Percentiles rank a stretch among this genome's conserved stretches.
These are phyloP conservation scores for Coleophoma eucalyptorum DNA, from an alignment of 2,329 filamentous ascomycete genomes.

Conservation along the genomic window DNA sequence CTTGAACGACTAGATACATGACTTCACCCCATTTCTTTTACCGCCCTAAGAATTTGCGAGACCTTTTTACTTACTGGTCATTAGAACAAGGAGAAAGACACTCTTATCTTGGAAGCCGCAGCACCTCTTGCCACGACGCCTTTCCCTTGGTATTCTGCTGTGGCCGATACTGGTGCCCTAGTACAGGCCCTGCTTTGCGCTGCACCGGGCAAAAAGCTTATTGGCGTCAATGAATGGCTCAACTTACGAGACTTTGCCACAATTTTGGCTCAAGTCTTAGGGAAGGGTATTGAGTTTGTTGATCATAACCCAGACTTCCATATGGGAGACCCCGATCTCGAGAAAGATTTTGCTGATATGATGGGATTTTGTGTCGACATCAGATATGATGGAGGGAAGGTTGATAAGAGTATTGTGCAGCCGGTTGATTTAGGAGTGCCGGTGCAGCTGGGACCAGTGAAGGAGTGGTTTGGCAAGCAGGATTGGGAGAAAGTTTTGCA, in stretches of 20 bases:
- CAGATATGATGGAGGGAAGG: constrained; percentile 13
- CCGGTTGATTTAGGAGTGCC: constrained; percentile 5
- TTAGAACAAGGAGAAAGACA: constrained; percentile 3
- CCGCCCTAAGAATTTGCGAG: neutral
- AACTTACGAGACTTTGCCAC: constrained; percentile 2
- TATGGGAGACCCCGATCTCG: constrained; percentile 3
- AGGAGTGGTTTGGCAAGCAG: constrained; percentile 4
- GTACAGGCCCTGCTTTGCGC: constrained; percentile 1
- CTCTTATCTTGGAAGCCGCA: constrained; percentile 1
- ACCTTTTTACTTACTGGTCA: constrained; percentile 1
- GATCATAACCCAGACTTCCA: constrained; percentile 1
- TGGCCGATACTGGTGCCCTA: constrained; percentile 1
- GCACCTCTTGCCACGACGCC: constrained; percentile 2
- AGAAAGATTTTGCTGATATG: constrained; percentile 1
- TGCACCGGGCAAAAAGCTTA: constrained; percentile 4
- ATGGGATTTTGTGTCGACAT: constrained; percentile 4
- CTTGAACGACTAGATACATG: neutral
- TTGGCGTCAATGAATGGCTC: constrained; percentile 5
- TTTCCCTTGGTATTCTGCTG: constrained; percentile 1
- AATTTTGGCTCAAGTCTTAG: constrained; percentile 1
- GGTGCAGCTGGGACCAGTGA: constrained; percentile 1
- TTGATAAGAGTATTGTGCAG: constrained; percentile 5
- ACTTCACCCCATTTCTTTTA: neutral
- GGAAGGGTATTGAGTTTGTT: constrained; percentile 1
- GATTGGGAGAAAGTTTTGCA: constrained; percentile 4